Conservation (phyloP, 768 basidiomycete genomes). For the Pleurotus citrinopileatus region DNA sequence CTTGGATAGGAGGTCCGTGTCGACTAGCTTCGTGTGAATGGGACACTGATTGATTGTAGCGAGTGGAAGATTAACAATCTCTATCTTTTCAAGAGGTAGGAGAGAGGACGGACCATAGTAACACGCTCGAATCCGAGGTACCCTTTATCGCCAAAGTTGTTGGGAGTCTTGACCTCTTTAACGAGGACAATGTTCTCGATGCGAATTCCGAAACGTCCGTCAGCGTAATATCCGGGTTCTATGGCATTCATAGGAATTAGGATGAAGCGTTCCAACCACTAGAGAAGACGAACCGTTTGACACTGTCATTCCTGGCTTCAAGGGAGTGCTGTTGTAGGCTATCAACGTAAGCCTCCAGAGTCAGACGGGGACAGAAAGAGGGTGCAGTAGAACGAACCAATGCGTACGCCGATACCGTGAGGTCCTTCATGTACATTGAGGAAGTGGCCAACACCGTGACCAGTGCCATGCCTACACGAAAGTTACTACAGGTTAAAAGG, state of each 20-base stretch:
- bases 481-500: background rate
- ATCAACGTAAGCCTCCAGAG: background rate
- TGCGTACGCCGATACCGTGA: constrained; percentile 61
- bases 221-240: constrained; percentile 91
- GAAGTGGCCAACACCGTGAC: constrained; percentile 93
- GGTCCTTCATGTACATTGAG: constrained; percentile 92
- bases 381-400: constrained; percentile 27
- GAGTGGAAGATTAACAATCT: background rate
- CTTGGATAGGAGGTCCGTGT: constrained; percentile 53
- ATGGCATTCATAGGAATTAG: background rate
- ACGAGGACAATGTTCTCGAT: constrained; percentile 90
- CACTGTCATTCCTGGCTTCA: constrained; percentile 87
- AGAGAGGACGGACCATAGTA: constrained; percentile 63
- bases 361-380: background rate
- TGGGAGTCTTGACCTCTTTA: constrained; percentile 61
- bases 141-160: constrained; percentile 81
- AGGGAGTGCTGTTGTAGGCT: constrained; percentile 66
- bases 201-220: constrained; percentile 89
- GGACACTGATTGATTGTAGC: constrained; percentile 65
- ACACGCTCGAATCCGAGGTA: constrained; percentile 85
- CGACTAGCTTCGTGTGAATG: constrained; percentile 82
- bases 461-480: constrained; percentile 79
- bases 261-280: background rate
- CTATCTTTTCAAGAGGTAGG: constrained; percentile 9
- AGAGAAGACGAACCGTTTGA: constrained; percentile 49